These are phyloP conservation scores for Penicillium cosmopolitanum DNA, from an alignment of 495 filamentous ascomycete genomes.

Conservation along the genomic window DNA sequence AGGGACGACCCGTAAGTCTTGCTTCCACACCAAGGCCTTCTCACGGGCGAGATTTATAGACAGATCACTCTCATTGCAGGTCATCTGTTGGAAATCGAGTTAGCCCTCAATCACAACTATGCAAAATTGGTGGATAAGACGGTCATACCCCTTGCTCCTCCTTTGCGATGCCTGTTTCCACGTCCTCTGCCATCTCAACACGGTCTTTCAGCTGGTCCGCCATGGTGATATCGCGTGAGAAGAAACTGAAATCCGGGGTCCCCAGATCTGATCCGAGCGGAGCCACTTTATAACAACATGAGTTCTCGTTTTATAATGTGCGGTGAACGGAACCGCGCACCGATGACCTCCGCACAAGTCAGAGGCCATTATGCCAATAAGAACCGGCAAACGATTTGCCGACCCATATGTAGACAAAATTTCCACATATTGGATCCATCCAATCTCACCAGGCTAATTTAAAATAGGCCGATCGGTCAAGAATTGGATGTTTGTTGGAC, in stretches of 20 bases:
- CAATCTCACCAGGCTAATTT: neutral
- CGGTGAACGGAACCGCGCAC: neutral
- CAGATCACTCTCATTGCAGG: neutral
- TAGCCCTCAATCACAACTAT: neutral
- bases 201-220: neutral
- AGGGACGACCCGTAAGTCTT: slow-evolving; percentile 65
- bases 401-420: neutral
- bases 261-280: neutral
- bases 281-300: neutral
- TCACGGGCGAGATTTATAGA: slow-evolving; percentile 21
- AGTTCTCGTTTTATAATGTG: neutral
- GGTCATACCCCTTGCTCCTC: neutral
- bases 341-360: neutral
- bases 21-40: slow-evolving; percentile 56
- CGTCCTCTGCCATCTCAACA: neutral
- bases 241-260: neutral
- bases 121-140: neutral
- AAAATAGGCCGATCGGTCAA: neutral
- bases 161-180: neutral
- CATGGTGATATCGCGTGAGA: neutral
- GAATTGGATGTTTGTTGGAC: neutral
- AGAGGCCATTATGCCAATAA: neutral
- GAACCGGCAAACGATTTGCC: neutral
- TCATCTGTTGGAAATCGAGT: neutral
- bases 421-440: neutral